Percentiles rank a stretch among this genome's conserved stretches.
These are phyloP conservation scores for Boletus bicolor DNA, from an alignment of 768 basidiomycete species.

Conservation along the genomic window DNA sequence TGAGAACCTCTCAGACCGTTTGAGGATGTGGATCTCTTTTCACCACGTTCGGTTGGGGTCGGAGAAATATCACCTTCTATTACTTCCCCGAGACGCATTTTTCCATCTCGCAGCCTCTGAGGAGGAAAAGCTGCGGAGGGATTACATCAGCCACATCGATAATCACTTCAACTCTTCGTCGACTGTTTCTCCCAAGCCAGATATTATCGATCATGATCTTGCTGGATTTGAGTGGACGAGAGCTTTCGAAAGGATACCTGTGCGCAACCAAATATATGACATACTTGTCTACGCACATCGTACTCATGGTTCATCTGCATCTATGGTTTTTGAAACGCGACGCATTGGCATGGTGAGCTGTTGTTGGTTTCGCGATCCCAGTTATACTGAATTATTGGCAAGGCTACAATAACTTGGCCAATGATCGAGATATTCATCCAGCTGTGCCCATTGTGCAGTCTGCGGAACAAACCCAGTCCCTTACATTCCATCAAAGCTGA, in stretches of 20 bases:
- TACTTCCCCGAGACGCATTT: constrained; percentile 58
- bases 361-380: not conserved
- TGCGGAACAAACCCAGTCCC: constrained; percentile 36
- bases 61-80: constrained; percentile 51
- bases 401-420: constrained; percentile 70
- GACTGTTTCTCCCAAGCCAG: constrained; percentile 18
- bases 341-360: constrained; percentile 58
- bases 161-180: constrained; percentile 4
- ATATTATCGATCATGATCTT: constrained; percentile 19
- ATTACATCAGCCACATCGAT: constrained; percentile 43
- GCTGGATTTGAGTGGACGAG: constrained; percentile 33
- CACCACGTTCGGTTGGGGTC: constrained; percentile 65
- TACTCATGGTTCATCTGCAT: constrained; percentile 49
- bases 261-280: constrained; percentile 66
- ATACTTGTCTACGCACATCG: constrained; percentile 65
- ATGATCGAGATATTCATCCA: constrained; percentile 67
- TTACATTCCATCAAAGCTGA: constrained; percentile 22
- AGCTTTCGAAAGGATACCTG: constrained; percentile 61
- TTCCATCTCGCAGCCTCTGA: constrained; percentile 49
- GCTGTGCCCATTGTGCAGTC: constrained; percentile 54
- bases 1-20: constrained; percentile 37
- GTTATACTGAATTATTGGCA: constrained; percentile 5
- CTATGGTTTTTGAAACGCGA: constrained; percentile 55
- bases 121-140: constrained; percentile 48
- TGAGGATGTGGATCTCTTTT: constrained; percentile 51